Evolutionary conservation across 176 grass and related monocot genomes (phyloP).

Genomic region (Hsuehochloa calcarea): DNA sequence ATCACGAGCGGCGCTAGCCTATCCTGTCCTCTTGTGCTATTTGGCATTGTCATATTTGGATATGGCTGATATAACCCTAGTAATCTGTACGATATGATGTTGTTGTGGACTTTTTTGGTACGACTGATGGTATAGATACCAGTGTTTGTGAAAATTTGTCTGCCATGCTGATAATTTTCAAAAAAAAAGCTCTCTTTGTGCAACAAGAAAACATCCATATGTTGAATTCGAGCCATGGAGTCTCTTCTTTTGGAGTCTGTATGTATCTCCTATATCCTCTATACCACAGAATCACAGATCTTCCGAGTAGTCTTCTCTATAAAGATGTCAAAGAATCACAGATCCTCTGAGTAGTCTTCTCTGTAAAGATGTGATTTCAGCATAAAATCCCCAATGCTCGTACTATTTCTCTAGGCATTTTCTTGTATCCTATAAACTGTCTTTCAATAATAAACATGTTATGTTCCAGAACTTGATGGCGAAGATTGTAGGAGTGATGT

Average conservation of each 20-base stretch:
- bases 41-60: background rate
- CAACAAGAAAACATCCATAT: background rate
- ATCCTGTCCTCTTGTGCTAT: background rate
- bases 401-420: background rate
- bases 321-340: background rate
- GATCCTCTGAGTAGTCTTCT: background rate
- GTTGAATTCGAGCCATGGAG: background rate
- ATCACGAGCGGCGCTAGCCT: background rate
- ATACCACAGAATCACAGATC: background rate
- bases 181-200: background rate
- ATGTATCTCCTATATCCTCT: background rate
- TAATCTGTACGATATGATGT: background rate
- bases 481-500: too few species aligned
- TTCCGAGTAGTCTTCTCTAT: background rate
- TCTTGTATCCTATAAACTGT: background rate
- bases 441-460: background rate
- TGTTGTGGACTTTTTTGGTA: background rate
- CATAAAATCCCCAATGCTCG: constrained; percentile 6
- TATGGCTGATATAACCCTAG: constrained; percentile 18
- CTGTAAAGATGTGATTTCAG: constrained; percentile 7
- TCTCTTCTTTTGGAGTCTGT: background rate
- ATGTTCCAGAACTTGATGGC: too few species aligned
- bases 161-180: background rate
- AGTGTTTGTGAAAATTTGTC: background rate
- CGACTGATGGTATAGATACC: background rate